phyloP scores from a whole-genome alignment of 345 rosid genomes.

The Syzygium jambos region DNA sequence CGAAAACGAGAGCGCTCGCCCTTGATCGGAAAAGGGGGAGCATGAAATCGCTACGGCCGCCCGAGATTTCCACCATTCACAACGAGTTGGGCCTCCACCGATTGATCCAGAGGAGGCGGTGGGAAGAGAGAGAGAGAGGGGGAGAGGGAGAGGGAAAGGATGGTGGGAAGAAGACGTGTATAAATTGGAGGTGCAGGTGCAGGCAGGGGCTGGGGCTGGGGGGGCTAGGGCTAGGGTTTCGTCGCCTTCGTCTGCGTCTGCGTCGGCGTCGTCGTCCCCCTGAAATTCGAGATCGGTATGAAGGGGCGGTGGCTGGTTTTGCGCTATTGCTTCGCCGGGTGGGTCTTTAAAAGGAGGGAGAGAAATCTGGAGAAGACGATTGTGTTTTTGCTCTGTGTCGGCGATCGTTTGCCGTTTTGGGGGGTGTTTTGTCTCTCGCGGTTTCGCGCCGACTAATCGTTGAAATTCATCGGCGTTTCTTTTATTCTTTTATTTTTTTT shows the following conservation, averaged over 20 bases:
- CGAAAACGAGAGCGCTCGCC: conserved; percentile 78
- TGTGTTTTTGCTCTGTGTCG: too few species aligned
- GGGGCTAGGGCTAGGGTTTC: background rate
- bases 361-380: background rate
- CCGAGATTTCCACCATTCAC: conserved; percentile 97
- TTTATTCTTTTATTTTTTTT: background rate
- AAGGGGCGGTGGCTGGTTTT: background rate
- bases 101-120: background rate
- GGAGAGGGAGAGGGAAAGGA: background rate
- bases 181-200: background rate
- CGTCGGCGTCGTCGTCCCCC: background rate
- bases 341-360: background rate
- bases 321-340: background rate
- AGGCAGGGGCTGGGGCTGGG: too few species aligned
- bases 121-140: background rate
- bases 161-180: background rate
- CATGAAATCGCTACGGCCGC: conserved; percentile 36
- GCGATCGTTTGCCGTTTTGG: too few species aligned
- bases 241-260: background rate
- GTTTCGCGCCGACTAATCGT: background rate
- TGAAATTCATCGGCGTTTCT: background rate
- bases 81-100: conserved; percentile 2
- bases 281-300: background rate
- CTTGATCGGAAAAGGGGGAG: conserved; percentile 76
- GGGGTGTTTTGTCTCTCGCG: too few species aligned